Percentiles rank a stretch among this genome's conserved stretches.
These are phyloP conservation scores for Closterium sp. DNA, from an alignment of 139 green algal species.

Conservation along the genomic window DNA sequence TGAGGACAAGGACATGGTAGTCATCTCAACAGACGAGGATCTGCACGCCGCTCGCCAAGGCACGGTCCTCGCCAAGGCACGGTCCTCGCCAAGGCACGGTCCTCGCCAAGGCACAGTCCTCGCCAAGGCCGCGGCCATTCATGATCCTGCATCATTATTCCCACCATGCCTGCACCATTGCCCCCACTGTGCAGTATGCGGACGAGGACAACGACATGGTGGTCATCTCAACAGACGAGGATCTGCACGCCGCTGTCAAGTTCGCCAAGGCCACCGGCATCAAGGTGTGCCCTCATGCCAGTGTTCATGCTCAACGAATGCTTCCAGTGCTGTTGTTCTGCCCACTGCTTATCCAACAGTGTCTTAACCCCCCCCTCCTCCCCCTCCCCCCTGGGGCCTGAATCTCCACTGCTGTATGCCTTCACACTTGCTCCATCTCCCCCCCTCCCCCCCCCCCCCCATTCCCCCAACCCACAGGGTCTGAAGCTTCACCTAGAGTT, in stretches of 20 bases:
- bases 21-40: slow-evolving; percentile 36
- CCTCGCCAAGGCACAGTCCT: slow-evolving; percentile 18
- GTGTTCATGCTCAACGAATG: not conserved
- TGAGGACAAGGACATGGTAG: slow-evolving; percentile 44
- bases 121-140: not conserved
- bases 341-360: too few species aligned
- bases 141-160: not conserved
- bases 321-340: too few species aligned
- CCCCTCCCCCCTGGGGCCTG: too few species aligned
- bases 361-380: too few species aligned
- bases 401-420: too few species aligned
- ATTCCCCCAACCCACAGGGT: not conserved
- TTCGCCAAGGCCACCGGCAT: not conserved
- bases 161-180: not conserved
- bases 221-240: slow-evolving; percentile 29
- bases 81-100: slow-evolving; percentile 23
- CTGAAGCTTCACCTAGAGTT: not conserved
- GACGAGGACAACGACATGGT: slow-evolving; percentile 48
- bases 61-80: slow-evolving; percentile 7
- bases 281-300: not conserved
- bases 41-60: slow-evolving; percentile 17
- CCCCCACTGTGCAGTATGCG: slow-evolving; percentile 16
- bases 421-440: not conserved
- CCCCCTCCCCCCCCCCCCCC: not conserved
- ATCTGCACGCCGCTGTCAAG: slow-evolving; percentile 25